phyloP scores from a whole-genome alignment of 768 basidiomycete species.

The Zangia roseola region DNA sequence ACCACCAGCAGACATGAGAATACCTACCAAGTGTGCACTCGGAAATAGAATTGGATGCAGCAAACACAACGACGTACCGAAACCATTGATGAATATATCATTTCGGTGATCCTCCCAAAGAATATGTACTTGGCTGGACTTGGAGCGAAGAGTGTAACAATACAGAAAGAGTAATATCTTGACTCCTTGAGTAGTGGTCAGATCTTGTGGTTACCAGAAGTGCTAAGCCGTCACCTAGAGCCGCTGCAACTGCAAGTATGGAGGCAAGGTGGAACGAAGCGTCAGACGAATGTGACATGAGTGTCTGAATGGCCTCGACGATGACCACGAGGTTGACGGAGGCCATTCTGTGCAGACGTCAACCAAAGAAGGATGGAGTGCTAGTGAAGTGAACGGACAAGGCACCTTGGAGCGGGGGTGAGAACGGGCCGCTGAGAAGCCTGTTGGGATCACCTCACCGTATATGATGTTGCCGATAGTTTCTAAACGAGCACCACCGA shows the following conservation, averaged over 20 bases:
- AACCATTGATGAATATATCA: conserved; percentile 82
- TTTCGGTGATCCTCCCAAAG: conserved; percentile 97
- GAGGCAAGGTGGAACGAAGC: conserved; percentile 77
- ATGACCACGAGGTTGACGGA: conserved; percentile 89
- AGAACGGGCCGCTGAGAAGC: not conserved
- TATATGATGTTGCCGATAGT: conserved; percentile 89
- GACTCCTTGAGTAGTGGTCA: conserved; percentile 48
- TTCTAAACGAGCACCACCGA: conserved; percentile 86
- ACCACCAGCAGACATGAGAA: conserved; percentile 81
- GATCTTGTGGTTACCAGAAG: not conserved
- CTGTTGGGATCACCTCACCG: conserved; percentile 39
- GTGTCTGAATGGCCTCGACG: conserved; percentile 78
- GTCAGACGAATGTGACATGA: conserved; percentile 56
- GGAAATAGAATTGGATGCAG: not conserved
- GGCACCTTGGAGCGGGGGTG: conserved; percentile 39
- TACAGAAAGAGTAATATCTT: conserved; percentile 89
- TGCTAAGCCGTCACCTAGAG: conserved; percentile 50
- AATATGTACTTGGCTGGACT: conserved; percentile 90
- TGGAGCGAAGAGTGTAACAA: conserved; percentile 73
- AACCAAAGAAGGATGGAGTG: not conserved
- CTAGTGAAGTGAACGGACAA: conserved; percentile 33
- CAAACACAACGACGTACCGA: conserved; percentile 44
- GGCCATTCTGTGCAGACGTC: conserved; percentile 61
- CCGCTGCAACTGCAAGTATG: conserved; percentile 77
- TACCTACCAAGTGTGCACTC: conserved; percentile 47